phyloP scores from a whole-genome alignment of 495 filamentous ascomycete genomes.

The Neurospora sp. region DNA sequence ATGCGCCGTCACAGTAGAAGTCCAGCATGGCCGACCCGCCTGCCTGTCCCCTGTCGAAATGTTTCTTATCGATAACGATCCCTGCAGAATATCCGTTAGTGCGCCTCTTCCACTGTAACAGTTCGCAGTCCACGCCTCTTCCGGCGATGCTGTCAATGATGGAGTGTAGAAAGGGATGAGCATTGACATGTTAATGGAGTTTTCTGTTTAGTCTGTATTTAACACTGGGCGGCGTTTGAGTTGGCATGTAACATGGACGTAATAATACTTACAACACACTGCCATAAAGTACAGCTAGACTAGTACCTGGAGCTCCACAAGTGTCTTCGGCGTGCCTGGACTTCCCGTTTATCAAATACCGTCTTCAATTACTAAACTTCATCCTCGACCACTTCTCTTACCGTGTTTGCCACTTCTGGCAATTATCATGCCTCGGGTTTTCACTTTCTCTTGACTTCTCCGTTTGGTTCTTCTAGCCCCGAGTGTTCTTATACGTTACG shows the following conservation, averaged over 20 bases:
- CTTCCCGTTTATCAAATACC: background rate
- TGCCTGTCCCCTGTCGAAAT: background rate
- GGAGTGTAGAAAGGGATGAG: background rate
- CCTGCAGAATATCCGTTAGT: background rate
- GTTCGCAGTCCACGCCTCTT: background rate
- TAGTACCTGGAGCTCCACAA: background rate
- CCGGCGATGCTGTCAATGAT: background rate
- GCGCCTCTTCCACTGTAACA: background rate
- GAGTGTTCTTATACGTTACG: background rate
- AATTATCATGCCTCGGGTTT: background rate
- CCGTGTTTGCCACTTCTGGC: background rate
- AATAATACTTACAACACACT: background rate
- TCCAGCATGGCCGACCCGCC: background rate
- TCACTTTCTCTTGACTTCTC: background rate
- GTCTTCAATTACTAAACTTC: background rate
- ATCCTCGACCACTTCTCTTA: background rate
- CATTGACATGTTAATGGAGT: background rate
- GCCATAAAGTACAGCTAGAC: background rate
- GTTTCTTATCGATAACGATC: conserved; percentile 3
- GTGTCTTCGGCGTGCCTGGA: background rate
- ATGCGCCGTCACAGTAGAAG: background rate
- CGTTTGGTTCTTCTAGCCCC: background rate
- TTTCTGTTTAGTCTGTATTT: background rate
- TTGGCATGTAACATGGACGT: background rate
- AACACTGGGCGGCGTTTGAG: background rate